Evolutionary conservation across 2,329 filamentous ascomycete genomes (phyloP).

Genomic region (Phialemonium atrogriseum): DNA sequence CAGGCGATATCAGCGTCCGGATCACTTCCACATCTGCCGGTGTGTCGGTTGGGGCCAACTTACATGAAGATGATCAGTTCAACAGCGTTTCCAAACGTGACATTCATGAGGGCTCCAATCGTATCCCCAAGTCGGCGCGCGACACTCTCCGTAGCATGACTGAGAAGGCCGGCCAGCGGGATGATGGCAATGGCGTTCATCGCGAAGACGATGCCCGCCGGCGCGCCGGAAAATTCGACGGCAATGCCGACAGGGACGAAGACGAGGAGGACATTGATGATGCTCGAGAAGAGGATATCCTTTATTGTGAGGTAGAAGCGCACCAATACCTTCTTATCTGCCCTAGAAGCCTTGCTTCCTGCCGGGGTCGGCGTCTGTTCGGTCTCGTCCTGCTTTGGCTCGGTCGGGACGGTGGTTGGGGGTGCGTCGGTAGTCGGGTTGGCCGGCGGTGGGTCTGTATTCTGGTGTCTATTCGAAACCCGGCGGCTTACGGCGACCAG

Average conservation of each 20-base stretch:
- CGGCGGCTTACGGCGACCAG: slow-evolving; percentile 28
- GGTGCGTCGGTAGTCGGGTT: slow-evolving; percentile 6
- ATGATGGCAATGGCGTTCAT: slow-evolving; percentile 71
- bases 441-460: slow-evolving; percentile 9
- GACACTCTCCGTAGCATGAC: slow-evolving; percentile 68
- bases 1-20: no score
- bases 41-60: slow-evolving; percentile 13
- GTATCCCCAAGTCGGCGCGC: slow-evolving; percentile 65
- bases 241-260: slow-evolving; percentile 74
- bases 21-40: not conserved
- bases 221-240: slow-evolving; percentile 44
- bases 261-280: slow-evolving; percentile 67
- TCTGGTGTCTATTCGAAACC: not conserved
- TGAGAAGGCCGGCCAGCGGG: slow-evolving; percentile 63
- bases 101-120: slow-evolving; percentile 64
- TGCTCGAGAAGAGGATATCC: slow-evolving; percentile 62
- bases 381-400: slow-evolving; percentile 17
- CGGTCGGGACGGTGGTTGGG: not conserved
- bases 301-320: slow-evolving; percentile 42
- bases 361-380: slow-evolving; percentile 13
- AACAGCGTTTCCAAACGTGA: slow-evolving; percentile 72
- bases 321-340: slow-evolving; percentile 14
- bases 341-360: slow-evolving; percentile 16
- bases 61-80: slow-evolving; percentile 67
- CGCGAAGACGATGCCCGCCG: slow-evolving; percentile 58